These are phyloP conservation scores for Trichoderma hamatum DNA, from an alignment of 2,329 filamentous ascomycete species.

Conservation along the genomic window DNA sequence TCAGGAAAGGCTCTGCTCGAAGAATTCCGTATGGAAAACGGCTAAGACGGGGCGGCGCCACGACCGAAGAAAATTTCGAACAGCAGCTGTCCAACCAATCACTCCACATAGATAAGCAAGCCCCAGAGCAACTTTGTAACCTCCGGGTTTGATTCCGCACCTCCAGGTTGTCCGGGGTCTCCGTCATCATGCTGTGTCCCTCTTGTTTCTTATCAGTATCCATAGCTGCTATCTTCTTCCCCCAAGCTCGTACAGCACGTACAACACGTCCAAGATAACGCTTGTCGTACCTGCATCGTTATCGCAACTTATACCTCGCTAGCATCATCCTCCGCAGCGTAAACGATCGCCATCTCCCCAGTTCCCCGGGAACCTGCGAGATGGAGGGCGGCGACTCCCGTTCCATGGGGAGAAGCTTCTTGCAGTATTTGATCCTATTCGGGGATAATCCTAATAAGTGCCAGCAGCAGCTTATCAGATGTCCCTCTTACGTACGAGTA, in stretches of 20 bases:
- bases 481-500: not conserved
- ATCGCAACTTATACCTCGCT: not conserved
- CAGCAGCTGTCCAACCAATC: not conserved
- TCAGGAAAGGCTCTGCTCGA: not conserved
- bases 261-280: not conserved
- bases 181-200: not conserved
- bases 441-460: not conserved
- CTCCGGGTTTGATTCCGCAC: not conserved
- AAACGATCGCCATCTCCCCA: constrained; percentile 3
- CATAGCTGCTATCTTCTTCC: not conserved
- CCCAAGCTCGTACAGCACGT: not conserved
- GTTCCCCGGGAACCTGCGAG: constrained; percentile 17
- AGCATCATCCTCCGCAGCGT: not conserved
- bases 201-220: constrained; percentile 8
- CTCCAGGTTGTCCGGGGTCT: constrained; percentile 11
- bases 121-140: not conserved
- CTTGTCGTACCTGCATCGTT: not conserved
- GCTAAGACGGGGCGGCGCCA: not conserved
- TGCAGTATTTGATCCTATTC: not conserved
- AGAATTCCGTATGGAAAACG: not conserved
- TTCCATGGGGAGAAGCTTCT: not conserved
- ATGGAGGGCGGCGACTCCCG: constrained; percentile 24
- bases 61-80: not conserved
- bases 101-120: constrained; percentile 13
- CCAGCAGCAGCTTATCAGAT: not conserved